phyloP scores from a whole-genome alignment of 305 asterid genomes.

The Rubia balearica region DNA sequence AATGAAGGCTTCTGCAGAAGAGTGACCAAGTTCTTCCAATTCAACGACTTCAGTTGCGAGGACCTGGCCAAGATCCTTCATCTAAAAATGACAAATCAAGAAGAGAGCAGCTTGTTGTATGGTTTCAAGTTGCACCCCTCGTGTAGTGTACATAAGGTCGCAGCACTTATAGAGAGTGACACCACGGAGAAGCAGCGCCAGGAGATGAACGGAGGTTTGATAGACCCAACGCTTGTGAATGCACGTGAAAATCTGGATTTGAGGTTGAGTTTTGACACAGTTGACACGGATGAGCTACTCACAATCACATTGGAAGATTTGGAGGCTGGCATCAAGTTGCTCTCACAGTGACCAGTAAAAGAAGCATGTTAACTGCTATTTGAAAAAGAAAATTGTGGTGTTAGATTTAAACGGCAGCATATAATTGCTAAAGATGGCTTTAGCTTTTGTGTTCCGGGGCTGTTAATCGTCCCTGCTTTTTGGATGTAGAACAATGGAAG shows the following conservation, averaged over 20 bases:
- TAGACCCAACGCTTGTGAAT: slow-evolving; percentile 63
- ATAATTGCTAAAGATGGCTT: too few relatives aligned
- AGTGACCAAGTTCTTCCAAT: slow-evolving; percentile 62
- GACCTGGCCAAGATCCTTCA: slow-evolving; percentile 73
- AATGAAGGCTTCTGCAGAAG: slow-evolving; percentile 85
- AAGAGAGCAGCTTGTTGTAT: slow-evolving; percentile 38
- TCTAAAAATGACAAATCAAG: slow-evolving; percentile 56
- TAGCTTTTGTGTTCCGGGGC: neutral
- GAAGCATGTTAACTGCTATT: neutral
- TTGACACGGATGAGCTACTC: slow-evolving; percentile 46
- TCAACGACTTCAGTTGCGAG: slow-evolving; percentile 46
- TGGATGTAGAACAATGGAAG: neutral
- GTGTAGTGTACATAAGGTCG: slow-evolving; percentile 42
- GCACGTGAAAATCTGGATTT: slow-evolving; percentile 71
- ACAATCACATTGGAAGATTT: slow-evolving; percentile 50
- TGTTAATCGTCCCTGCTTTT: neutral
- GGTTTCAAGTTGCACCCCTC: slow-evolving; percentile 58
- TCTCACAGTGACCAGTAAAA: slow-evolving; percentile 16
- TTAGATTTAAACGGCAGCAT: too few relatives aligned
- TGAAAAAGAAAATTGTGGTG: neutral
- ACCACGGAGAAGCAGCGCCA: slow-evolving; percentile 52
- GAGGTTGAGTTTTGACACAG: slow-evolving; percentile 52
- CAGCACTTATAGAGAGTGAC: slow-evolving; percentile 37
- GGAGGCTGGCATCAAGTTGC: slow-evolving; percentile 44
- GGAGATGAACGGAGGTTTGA: slow-evolving; percentile 73